Evolutionary conservation across 2,329 filamentous ascomycete species (phyloP).

Genomic region (Talaromyces sp.): DNA sequence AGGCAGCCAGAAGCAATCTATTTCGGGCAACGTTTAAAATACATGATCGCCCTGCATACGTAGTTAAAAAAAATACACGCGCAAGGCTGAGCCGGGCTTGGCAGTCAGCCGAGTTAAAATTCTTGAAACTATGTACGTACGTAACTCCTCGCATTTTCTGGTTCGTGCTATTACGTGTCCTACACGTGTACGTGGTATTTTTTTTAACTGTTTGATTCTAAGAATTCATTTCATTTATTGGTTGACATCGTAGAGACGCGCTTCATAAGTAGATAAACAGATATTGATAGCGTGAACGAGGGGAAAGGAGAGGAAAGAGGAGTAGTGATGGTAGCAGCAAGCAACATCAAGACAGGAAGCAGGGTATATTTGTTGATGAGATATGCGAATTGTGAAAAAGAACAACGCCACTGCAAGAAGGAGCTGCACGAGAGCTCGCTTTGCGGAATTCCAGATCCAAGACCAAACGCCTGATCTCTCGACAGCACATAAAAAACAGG

Average conservation of each 20-base stretch:
- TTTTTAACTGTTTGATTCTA: no score
- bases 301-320: not conserved
- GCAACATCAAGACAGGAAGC: not conserved
- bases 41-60: not conserved
- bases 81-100: not conserved
- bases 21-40: not conserved
- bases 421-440: not conserved
- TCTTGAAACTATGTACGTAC: no score
- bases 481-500: not conserved
- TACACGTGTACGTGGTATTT: not conserved
- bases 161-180: not conserved
- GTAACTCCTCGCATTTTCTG: not conserved
- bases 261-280: not conserved
- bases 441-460: not conserved
- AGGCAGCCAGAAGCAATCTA: not conserved
- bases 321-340: not conserved
- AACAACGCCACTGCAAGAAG: not conserved
- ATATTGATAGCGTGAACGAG: not conserved
- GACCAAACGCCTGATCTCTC: constrained; percentile 2
- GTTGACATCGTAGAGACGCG: not conserved
- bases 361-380: constrained; percentile 4
- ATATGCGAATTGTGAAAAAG: constrained; percentile 9
- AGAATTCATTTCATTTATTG: not conserved
- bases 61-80: not conserved
- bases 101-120: no score